A percentile compares a stretch with the other conserved stretches of the same genome.
These are phyloP conservation scores for Candida railenensis DNA, from an alignment of 805 yeast species.

Conservation along the genomic window DNA sequence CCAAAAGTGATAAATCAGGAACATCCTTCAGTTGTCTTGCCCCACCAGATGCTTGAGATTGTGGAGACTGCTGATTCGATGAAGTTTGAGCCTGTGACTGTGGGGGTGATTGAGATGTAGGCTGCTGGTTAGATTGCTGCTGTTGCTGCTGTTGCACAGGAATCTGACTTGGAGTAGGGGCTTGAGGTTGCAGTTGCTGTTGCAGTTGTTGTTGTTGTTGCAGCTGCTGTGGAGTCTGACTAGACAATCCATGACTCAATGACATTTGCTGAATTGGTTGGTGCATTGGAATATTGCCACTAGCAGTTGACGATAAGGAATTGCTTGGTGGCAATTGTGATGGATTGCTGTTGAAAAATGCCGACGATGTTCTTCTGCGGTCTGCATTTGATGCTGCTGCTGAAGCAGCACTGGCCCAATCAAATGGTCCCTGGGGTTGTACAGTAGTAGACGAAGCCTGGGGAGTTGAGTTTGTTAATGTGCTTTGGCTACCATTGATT, in stretches of 20 bases:
- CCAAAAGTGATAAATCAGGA: slow-evolving; percentile 69
- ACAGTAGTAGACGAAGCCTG: slow-evolving; percentile 35
- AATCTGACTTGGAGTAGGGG: slow-evolving; percentile 3
- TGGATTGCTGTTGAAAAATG: slow-evolving; percentile 42
- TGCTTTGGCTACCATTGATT: slow-evolving; percentile 6
- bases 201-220: slow-evolving; percentile 1
- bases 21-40: slow-evolving; percentile 32
- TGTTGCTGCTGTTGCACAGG: slow-evolving; percentile 6
- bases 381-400: slow-evolving; percentile 18
- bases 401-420: slow-evolving; percentile 25
- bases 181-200: slow-evolving; percentile 8
- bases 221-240: slow-evolving; percentile 7
- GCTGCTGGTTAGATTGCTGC: not conserved
- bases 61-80: slow-evolving; percentile 8
- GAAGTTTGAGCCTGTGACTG: not conserved
- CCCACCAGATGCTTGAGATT: slow-evolving; percentile 11
- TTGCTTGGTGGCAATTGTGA: slow-evolving; percentile 9
- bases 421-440: slow-evolving; percentile 20
- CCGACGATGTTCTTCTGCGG: slow-evolving; percentile 54
- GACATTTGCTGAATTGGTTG: slow-evolving; percentile 1
- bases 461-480: slow-evolving; percentile 26
- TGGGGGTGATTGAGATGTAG: not conserved
- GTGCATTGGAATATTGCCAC: not conserved
- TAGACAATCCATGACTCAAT: slow-evolving; percentile 3
- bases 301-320: slow-evolving; percentile 10